A percentile compares a stretch with the other conserved stretches of the same genome.
Conservation (phyloP, 1,139 yeast genomes). For the Groenewaldozyma auringiensis region DNA sequence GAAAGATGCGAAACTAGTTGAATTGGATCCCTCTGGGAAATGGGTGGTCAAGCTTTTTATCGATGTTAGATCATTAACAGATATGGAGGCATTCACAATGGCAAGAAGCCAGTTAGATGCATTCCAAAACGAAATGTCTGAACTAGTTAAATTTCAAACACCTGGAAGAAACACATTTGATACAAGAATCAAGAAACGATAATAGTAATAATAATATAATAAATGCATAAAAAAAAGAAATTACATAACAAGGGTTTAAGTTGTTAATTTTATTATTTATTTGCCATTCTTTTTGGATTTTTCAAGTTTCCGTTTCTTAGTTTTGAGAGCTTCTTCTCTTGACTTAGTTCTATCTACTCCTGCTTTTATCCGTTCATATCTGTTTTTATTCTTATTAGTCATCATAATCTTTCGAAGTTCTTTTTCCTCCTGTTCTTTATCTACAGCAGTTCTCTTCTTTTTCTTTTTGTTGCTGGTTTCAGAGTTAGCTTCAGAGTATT, state of each 20-base stretch:
- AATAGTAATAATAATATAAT: slow-evolving; percentile 2
- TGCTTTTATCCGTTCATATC: slow-evolving; percentile 92
- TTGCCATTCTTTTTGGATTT: slow-evolving; percentile 42
- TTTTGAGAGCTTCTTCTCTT: slow-evolving; percentile 63
- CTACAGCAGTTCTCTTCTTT: slow-evolving; percentile 10
- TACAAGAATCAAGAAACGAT: slow-evolving; percentile 41
- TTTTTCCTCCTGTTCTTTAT: slow-evolving; percentile 40
- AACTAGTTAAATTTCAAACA: slow-evolving; percentile 56
- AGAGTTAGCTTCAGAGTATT: slow-evolving; percentile 42
- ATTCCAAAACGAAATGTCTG: slow-evolving; percentile 57
- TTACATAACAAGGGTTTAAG: not conserved
- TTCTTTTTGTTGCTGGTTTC: slow-evolving; percentile 24
- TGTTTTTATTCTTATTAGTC: slow-evolving; percentile 92
- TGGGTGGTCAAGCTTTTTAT: slow-evolving; percentile 61
- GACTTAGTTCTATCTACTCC: slow-evolving; percentile 80
- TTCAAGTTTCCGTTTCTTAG: slow-evolving; percentile 71
- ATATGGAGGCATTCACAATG: slow-evolving; percentile 59
- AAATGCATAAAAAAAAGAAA: not conserved
- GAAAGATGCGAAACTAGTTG: slow-evolving; percentile 27
- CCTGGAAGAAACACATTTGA: slow-evolving; percentile 83
- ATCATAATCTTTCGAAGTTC: slow-evolving; percentile 92
- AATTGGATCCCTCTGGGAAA: slow-evolving; percentile 49
- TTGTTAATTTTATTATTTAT: slow-evolving; percentile 5
- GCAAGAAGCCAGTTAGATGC: slow-evolving; percentile 57
- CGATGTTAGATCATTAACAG: slow-evolving; percentile 65